Evolutionary conservation across 2,329 filamentous ascomycete genomes (phyloP).

Genomic region (Stemphylium vesicarium): DNA sequence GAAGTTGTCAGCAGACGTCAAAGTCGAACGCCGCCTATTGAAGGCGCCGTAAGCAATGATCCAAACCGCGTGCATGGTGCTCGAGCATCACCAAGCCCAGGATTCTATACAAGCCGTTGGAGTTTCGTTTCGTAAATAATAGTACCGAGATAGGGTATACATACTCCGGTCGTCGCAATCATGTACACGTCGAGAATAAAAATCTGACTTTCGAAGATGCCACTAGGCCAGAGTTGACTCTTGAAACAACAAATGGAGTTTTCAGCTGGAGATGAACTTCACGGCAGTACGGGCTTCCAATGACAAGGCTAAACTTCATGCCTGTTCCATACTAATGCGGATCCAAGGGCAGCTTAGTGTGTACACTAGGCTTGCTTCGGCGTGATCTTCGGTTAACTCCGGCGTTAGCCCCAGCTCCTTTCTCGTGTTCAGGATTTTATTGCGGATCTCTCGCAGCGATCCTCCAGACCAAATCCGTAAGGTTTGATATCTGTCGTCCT

Average conservation of each 20-base stretch:
- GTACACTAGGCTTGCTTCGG: background rate
- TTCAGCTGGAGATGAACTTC: too few species aligned
- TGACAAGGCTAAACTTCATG: background rate
- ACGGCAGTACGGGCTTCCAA: background rate
- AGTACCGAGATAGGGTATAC: too few species aligned
- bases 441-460: background rate
- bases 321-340: too few species aligned
- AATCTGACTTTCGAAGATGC: too few species aligned
- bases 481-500: background rate
- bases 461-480: background rate
- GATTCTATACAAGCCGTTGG: too few species aligned
- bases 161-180: too few species aligned
- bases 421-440: background rate
- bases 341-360: too few species aligned
- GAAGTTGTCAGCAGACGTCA: slow-evolving; percentile 21
- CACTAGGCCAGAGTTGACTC: too few species aligned
- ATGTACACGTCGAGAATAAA: too few species aligned
- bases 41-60: background rate
- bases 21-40: background rate
- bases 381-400: background rate
- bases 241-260: too few species aligned
- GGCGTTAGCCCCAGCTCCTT: background rate
- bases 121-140: too few species aligned
- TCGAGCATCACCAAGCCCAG: too few species aligned
- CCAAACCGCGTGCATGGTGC: background rate